Evolutionary conservation across 2,329 filamentous ascomycete species (phyloP).

Genomic region (Alternaria arborescens): DNA sequence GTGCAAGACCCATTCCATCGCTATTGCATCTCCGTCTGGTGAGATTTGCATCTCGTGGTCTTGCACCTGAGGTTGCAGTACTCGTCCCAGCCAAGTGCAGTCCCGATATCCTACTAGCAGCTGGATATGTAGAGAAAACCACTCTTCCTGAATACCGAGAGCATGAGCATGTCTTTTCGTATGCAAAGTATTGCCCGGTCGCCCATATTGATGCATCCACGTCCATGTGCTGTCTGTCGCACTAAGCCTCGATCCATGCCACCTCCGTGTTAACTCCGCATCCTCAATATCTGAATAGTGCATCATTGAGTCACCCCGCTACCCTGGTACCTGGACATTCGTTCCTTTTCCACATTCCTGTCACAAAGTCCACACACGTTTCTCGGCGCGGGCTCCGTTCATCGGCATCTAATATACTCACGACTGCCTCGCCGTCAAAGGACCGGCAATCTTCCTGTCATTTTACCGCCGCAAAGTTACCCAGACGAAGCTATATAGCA

Average conservation of each 20-base stretch:
- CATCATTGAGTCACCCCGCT: conserved; percentile 29
- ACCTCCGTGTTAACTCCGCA: conserved; percentile 27
- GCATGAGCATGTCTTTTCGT: neutral
- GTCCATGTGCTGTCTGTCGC: neutral
- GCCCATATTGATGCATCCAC: neutral
- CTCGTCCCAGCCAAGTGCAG: neutral
- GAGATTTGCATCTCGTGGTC: neutral
- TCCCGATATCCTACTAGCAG: neutral
- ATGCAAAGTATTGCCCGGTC: neutral
- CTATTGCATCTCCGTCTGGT: neutral
- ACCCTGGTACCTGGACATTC: neutral
- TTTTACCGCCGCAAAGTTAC: conserved; percentile 2
- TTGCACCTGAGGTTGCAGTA: neutral
- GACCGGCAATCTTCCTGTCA: neutral
- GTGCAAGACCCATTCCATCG: neutral
- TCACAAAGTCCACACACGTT: neutral
- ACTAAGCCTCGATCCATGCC: conserved; percentile 6
- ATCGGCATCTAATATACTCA: neutral
- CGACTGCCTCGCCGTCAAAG: conserved; percentile 6
- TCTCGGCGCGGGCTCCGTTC: neutral
- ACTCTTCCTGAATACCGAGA: neutral
- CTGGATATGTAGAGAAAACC: neutral
- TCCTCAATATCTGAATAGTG: conserved; percentile 13
- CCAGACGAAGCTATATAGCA: conserved; percentile 2
- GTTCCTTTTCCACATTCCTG: conserved; percentile 2